These are phyloP conservation scores for Hawksworthiomyces lignivorus DNA, from an alignment of 2,329 filamentous ascomycete genomes.

Conservation along the genomic window DNA sequence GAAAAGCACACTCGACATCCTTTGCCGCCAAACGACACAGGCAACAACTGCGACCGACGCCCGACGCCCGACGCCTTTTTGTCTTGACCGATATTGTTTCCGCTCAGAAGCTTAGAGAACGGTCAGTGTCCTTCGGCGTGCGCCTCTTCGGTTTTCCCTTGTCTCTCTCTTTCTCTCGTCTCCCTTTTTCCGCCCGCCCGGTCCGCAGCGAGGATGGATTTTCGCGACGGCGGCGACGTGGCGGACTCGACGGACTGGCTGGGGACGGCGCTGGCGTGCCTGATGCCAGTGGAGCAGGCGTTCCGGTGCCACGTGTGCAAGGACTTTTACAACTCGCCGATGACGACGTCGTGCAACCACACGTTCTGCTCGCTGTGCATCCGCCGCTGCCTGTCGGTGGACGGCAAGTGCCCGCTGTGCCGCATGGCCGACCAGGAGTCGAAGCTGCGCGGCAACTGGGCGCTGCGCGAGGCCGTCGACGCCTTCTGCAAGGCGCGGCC, in stretches of 20 bases:
- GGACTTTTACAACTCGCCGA: constrained; percentile 89
- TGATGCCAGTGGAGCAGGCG: constrained; percentile 70
- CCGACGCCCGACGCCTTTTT: too few relatives aligned
- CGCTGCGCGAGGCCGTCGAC: constrained; percentile 75
- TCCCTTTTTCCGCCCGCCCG: background rate
- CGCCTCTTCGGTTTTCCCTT: background rate
- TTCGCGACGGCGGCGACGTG: constrained; percentile 32
- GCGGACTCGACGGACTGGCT: constrained; percentile 84
- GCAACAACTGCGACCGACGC: too few relatives aligned
- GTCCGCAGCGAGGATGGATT: constrained; percentile 11
- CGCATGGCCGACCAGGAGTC: constrained; percentile 71
- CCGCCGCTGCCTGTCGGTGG: constrained; percentile 70
- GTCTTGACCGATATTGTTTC: too few relatives aligned
- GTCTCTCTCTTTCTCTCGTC: background rate
- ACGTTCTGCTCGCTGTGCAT: constrained; percentile 98
- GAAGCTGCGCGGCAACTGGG: constrained; percentile 77
- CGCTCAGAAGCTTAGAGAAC: too few relatives aligned
- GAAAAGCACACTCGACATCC: background rate
- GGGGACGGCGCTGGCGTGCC: constrained; percentile 55
- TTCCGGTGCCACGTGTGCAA: constrained; percentile 97
- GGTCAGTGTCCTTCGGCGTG: too few relatives aligned
- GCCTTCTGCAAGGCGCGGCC: constrained; percentile 62
- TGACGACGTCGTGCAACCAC: constrained; percentile 90
- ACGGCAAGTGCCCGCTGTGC: constrained; percentile 85
- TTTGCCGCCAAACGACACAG: too few relatives aligned